Base-by-base conservation (phyloP, 768 basidiomycete species). In the Lentinula boryana region DNA sequence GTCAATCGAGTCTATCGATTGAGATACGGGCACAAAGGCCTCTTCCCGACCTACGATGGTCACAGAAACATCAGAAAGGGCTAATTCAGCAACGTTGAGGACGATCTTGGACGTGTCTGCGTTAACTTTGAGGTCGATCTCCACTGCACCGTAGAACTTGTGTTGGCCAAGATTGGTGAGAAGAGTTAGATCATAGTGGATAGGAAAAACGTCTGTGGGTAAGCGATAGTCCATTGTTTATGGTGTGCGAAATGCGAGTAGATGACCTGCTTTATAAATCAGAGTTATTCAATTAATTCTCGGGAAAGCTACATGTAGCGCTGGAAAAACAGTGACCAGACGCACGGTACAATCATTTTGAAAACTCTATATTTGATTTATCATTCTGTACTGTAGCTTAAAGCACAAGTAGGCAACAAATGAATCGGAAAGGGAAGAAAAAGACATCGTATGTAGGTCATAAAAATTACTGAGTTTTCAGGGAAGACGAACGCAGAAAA, bases 91-190 rank as follows among this genome's bases (percentile, higher is more conserved):
- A 18, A 83, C 76, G 66, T 96, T 91, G 68, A 95, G 80, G 44
- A 81, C 80, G 63, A 92, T 74, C 13, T 74, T 70, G 31, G 82
- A 81, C 2, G 88, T 89, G 59, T 85, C 80, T 56, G 81, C 72
- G 58, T 79, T 72, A 62, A 95, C 73, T 51, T 89, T 79, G 58
- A 95, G 73, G 64, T 89, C 91, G 68, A 91, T 84, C 64, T 84
- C 84, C 53, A 88, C 90, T 41, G 86, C 78, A 46, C 96, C 96
- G 46, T 84, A 77, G 71, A 94, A 98, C 9, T 75, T 81, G 62
- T 85, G 79, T n/a, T 79, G 79, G 60, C 88, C 80, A 56, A 98
- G 83, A 74, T 98, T 92, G 3, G 93, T 95, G 68, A 83, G 84
- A 69, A 95, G 75, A 50, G 84, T 84, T 54, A 94, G 68, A 65